A percentile compares a stretch with the other conserved stretches of the same genome.
Evolutionary conservation across 371 early-diverging fungal species (phyloP).

Genomic region (Rhizopus sp.): DNA sequence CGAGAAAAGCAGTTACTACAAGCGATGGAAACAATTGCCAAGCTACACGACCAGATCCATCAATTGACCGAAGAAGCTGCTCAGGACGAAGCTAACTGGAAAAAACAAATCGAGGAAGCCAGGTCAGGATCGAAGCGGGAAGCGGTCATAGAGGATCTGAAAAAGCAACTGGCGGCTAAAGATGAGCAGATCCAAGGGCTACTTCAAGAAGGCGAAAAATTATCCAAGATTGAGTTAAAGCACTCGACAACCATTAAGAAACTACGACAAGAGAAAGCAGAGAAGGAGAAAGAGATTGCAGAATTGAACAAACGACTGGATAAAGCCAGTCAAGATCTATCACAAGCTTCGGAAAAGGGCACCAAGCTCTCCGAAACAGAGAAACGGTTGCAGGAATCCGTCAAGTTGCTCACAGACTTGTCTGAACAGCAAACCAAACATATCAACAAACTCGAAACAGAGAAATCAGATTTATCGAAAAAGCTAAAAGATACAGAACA

Average conservation of each 20-base stretch:
- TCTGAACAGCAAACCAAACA: conserved; percentile 70
- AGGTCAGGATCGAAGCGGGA: conserved; percentile 31
- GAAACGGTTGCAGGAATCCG: conserved; percentile 57
- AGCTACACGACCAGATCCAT: conserved; percentile 61
- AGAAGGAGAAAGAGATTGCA: conserved; percentile 57
- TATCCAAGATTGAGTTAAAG: conserved; percentile 81
- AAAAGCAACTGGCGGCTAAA: conserved; percentile 54
- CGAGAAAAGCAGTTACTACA: conserved; percentile 66
- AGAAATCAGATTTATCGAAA: conserved; percentile 43
- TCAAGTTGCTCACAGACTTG: conserved; percentile 50
- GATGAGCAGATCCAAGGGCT: conserved; percentile 67
- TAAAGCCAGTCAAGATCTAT: conserved; percentile 40
- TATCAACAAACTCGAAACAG: conserved; percentile 61
- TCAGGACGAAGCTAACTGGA: conserved; percentile 19
- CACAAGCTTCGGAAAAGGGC: conserved; percentile 59
- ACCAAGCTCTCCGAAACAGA: conserved; percentile 52
- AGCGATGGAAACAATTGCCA: conserved; percentile 65
- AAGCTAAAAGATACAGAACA: conserved; percentile 51
- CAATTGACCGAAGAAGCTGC: conserved; percentile 42
- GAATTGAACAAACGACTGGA: conserved; percentile 70
- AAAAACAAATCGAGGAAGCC: not conserved
- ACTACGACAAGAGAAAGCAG: conserved; percentile 65
- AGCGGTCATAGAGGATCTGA: conserved; percentile 50
- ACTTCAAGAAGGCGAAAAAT: conserved; percentile 73
- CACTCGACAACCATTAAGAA: conserved; percentile 73